Evolutionary conservation across 2,329 filamentous ascomycete species (phyloP), one percentile per base, ranked within the genome.

Genomic region (Pestalotiopsis fici): DNA sequence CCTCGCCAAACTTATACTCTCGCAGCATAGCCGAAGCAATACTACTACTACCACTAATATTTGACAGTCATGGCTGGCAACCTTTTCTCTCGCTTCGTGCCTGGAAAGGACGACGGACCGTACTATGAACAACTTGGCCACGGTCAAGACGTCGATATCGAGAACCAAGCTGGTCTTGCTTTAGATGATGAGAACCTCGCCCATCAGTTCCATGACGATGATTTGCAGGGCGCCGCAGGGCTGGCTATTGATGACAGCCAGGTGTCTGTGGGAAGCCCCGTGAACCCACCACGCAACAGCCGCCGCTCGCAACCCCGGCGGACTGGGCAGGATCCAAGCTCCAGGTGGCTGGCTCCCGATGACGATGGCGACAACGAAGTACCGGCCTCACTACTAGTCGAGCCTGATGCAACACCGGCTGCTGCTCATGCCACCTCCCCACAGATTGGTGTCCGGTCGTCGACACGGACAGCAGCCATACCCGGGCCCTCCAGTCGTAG

Each of bases 331-430:
- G 70, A 72, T 50, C 55, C 70, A 3, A 69, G 69, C 54, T 57
- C 76, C 9, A 72, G 71, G 64, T 80, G 78, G 78, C 68, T 75
- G 21, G 66, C 70, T 27, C 73, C 70, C 21, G 76, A 82, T 18
- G 76, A 75, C 66, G 69, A 76, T 31, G 70, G 69, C 39, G 85
- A 88, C 35, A 88, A 90, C 65, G 89, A 91, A 72, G 89, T 91
- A 0, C 89, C 89, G 0, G 86, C 85, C 21, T 91, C 89, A 3
- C 79, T 91, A 21, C 76, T 91, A 21, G 85, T 91, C 23, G 89
- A 91, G 74, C 81, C 78, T 4, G 83, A 69, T 60, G 71, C 66
- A 21, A n/a, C 63, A 28, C 35, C 25, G 56, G 65, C 69, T 23
- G 59, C 68, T 18, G 59, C 74, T 12, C 70, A 77, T 60, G 74